phyloP scores from a whole-genome alignment of 495 filamentous ascomycete genomes.

The Aspergillus bertholletiae region DNA sequence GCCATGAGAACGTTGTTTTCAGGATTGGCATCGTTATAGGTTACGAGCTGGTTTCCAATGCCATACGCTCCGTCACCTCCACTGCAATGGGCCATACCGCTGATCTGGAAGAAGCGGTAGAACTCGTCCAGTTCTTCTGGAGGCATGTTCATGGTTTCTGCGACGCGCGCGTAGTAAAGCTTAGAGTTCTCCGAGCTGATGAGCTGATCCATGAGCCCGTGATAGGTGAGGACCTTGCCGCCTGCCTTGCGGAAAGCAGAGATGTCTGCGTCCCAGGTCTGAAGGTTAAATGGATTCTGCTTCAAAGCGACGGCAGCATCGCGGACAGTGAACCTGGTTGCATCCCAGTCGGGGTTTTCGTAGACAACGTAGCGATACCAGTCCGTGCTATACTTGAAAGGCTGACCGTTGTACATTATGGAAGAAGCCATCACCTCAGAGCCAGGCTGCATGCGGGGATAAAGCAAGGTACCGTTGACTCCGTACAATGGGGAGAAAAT shows the following conservation, averaged over 20 bases:
- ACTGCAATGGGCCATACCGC: conserved; percentile 53
- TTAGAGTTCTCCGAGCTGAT: conserved; percentile 43
- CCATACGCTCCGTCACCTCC: conserved; percentile 51
- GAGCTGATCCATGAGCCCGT: conserved; percentile 44
- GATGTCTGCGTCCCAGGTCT: conserved; percentile 48
- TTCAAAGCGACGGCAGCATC: conserved; percentile 34
- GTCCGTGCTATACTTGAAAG: conserved; percentile 38
- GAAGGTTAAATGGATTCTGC: conserved; percentile 46
- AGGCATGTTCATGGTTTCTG: conserved; percentile 37
- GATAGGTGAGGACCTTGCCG: conserved; percentile 50
- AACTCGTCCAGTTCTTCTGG: conserved; percentile 50
- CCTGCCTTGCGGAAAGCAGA: conserved; percentile 37
- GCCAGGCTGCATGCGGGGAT: conserved; percentile 51
- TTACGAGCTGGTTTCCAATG: conserved; percentile 43
- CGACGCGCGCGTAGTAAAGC: conserved; percentile 42
- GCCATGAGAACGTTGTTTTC: conserved; percentile 49
- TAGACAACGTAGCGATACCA: conserved; percentile 57
- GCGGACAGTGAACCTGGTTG: conserved; percentile 31
- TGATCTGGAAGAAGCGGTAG: conserved; percentile 58
- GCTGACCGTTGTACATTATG: conserved; percentile 35
- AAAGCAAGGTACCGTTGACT: conserved; percentile 49
- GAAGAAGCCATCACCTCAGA: conserved; percentile 28
- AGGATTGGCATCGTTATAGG: conserved; percentile 27
- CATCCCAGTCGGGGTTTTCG: conserved; percentile 46
- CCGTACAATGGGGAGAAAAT: conserved; percentile 53